These are phyloP conservation scores for Phytophthora constricta DNA, from an alignment of 352 stramenopile genomes.

Conservation along the genomic window DNA sequence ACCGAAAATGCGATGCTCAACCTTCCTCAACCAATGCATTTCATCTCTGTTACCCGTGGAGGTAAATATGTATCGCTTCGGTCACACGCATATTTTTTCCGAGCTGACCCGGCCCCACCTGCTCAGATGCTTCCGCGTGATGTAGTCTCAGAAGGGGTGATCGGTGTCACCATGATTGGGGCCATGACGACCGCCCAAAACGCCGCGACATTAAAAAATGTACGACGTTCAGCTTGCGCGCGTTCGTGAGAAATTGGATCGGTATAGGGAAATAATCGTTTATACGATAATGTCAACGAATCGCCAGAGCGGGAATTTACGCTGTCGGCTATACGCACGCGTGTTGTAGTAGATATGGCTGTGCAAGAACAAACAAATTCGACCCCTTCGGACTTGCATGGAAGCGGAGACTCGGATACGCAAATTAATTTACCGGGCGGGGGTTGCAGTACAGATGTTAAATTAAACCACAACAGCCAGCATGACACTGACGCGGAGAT, in stretches of 20 bases:
- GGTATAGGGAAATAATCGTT: not conserved
- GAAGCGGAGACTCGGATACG: too few species aligned
- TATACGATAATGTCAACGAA: not conserved
- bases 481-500: too few species aligned
- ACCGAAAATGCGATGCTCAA: not conserved
- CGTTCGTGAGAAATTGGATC: not conserved
- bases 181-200: conserved; percentile 1
- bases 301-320: not conserved
- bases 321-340: not conserved
- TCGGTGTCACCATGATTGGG: conserved; percentile 4
- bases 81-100: conserved; percentile 1
- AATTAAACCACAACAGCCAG: too few species aligned
- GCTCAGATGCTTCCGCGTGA: not conserved
- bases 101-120: not conserved
- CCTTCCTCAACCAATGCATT: not conserved
- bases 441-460: too few species aligned
- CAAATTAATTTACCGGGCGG: too few species aligned
- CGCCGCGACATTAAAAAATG: not conserved
- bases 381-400: too few species aligned
- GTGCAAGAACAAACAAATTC: too few species aligned
- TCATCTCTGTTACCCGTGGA: not conserved
- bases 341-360: not conserved
- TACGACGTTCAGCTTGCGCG: not conserved
- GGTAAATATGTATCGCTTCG: not conserved
- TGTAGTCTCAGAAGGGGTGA: not conserved